Evolutionary conservation across 23 red algal species (phyloP), one percentile per base, ranked within the genome.

Genomic region (Gracilaria vermiculophylla): DNA sequence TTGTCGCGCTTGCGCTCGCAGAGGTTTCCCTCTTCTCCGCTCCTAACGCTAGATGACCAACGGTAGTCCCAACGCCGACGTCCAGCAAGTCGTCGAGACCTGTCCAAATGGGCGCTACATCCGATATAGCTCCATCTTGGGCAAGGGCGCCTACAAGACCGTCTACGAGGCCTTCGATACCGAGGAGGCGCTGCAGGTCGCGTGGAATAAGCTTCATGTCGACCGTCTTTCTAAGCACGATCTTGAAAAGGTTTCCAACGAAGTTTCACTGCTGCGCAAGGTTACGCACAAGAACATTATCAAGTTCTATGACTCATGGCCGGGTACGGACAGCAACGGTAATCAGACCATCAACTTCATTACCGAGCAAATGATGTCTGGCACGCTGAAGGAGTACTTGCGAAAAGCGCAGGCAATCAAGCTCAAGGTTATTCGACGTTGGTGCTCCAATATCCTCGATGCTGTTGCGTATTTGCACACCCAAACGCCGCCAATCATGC

Each of bases 131-230:
- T 62, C 56, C 13, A 62, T 97, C 40, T 65, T 99, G 39, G 97
- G 97, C 7, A 50, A 73, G 39, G 97, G 97, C 42, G 81, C 97
- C n/a, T 99, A 94, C 85, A 99, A 99, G 82, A 91, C 91, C 21
- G 97, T 99, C n/a, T 99, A 99, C 77, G 92, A 95, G 41, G 97
- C 90, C 37, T 99, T 99, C 70, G 97, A 99, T 33, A 95, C 82
- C 34, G 89, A 94, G 20, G 89, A 99, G 52, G 97, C 92, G 29
- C 48, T 99, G 10, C 92, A 99, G 39, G 97, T 99, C 33, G 97
- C 97, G 24, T 99, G 97, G 97, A 99, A 99, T 49, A 99, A 99
- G 50, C 92, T 99, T 29, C 80, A 99, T 55, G 82, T 94, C 37
- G 86, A 95, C 54, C 92, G 97, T 41, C 74, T 99, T 81, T 72